Conservation (phyloP, 192 early-diverging fungal genomes). For the Pilobolus umbonatus region DNA sequence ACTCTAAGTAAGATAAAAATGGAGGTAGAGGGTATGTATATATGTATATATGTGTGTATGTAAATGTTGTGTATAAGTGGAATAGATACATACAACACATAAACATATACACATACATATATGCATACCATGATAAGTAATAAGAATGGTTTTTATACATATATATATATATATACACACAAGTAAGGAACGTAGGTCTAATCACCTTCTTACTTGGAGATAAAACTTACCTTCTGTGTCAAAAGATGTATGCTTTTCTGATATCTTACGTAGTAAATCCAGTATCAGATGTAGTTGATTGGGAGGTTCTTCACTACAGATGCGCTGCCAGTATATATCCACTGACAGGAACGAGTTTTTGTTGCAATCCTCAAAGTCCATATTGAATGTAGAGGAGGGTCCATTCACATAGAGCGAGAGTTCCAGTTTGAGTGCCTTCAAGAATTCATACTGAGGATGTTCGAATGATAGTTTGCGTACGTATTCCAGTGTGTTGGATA, state of each 20-base stretch:
- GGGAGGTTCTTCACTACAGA: background rate
- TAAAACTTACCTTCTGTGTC: constrained; percentile 5
- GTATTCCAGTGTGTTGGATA: background rate
- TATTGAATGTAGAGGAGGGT: background rate
- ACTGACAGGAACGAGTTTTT: background rate
- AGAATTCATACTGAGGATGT: constrained; percentile 4
- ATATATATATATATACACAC: background rate
- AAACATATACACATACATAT: background rate
- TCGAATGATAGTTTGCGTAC: background rate
- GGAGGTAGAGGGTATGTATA: no score
- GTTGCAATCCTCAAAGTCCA: background rate
- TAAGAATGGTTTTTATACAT: background rate
- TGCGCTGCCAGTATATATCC: constrained; percentile 16
- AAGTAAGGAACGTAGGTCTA: background rate
- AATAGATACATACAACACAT: background rate
- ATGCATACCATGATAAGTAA: background rate
- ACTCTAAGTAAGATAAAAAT: background rate
- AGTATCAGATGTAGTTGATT: background rate
- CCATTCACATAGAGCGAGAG: constrained; percentile 13
- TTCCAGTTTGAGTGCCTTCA: constrained; percentile 3
- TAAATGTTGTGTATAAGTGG: background rate
- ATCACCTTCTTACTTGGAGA: background rate
- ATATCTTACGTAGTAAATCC: background rate
- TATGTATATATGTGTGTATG: background rate
- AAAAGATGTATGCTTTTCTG: background rate